phyloP scores from a whole-genome alignment of 164 flowering plant species.

The Vitis riparia region DNA sequence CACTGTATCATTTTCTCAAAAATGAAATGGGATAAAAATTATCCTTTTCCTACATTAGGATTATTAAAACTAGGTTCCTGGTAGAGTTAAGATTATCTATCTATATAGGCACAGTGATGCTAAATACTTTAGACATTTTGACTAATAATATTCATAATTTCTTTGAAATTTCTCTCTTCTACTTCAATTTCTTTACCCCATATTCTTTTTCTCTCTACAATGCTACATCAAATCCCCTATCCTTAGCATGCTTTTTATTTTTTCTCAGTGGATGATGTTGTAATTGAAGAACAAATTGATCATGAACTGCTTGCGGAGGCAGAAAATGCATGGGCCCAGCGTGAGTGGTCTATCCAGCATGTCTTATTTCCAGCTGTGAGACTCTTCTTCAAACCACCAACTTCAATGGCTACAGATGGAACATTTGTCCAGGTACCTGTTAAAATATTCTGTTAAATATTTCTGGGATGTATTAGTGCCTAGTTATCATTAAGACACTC shows the following conservation, averaged over 20 bases:
- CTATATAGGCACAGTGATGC: too few relatives aligned
- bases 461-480: neutral
- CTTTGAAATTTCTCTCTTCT: too few relatives aligned
- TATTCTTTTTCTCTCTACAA: neutral
- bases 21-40: too few relatives aligned
- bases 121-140: too few relatives aligned
- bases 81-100: too few relatives aligned
- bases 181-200: neutral
- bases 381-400: slow-evolving; percentile 84
- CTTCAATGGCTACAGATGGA: slow-evolving; percentile 84
- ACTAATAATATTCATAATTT: too few relatives aligned
- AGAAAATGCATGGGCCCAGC: slow-evolving; percentile 91
- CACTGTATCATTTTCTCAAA: too few relatives aligned
- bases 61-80: too few relatives aligned
- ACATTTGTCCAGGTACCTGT: slow-evolving; percentile 81
- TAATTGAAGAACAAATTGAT: slow-evolving; percentile 45
- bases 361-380: slow-evolving; percentile 87
- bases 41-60: too few relatives aligned
- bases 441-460: neutral
- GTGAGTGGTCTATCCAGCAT: slow-evolving; percentile 96
- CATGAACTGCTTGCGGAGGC: slow-evolving; percentile 77
- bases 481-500: neutral
- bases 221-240: too few relatives aligned
- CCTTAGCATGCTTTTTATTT: neutral
- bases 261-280: slow-evolving; percentile 29